A percentile compares a stretch with the other conserved stretches of the same genome.
phyloP scores from a whole-genome alignment of 768 basidiomycete species.

The Kwoniella bestiolae region DNA sequence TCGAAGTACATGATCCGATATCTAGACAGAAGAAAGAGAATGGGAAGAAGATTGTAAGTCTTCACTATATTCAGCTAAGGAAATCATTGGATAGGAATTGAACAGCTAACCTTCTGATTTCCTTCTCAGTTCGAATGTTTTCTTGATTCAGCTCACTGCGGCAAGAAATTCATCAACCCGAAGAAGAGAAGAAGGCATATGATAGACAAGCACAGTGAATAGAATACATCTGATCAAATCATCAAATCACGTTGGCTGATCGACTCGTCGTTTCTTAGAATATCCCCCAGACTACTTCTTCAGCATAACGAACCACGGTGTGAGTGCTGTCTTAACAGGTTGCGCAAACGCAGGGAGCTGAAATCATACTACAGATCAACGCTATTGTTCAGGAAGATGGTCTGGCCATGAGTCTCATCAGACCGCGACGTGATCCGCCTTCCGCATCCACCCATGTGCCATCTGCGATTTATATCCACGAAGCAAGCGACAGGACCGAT shows the following conservation, averaged over 20 bases:
- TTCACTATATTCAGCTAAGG: neutral
- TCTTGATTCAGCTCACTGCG: constrained; percentile 64
- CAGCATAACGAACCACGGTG: constrained; percentile 84
- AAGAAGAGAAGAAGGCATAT: constrained; percentile 79
- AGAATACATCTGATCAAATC: neutral
- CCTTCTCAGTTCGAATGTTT: constrained; percentile 74
- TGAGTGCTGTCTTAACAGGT: constrained; percentile 23
- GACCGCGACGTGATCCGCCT: constrained; percentile 29
- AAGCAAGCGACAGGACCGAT: neutral
- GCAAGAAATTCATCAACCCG: constrained; percentile 67
- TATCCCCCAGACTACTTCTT: constrained; percentile 92
- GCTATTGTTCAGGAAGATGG: constrained; percentile 44
- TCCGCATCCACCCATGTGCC: no score
- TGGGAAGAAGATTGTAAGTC: constrained; percentile 81
- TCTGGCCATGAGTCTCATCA: constrained; percentile 38
- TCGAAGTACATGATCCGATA: constrained; percentile 83
- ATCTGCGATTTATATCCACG: no score
- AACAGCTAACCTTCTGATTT: neutral
- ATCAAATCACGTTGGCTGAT: neutral
- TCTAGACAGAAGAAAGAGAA: constrained; percentile 74
- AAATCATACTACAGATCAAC: constrained; percentile 32
- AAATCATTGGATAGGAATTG: constrained; percentile 2
- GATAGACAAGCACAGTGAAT: constrained; percentile 68
- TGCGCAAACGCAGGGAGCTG: neutral
- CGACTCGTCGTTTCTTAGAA: constrained; percentile 49